phyloP scores from a whole-genome alignment of 2,329 filamentous ascomycete genomes.

The Diplodia sapinea region DNA sequence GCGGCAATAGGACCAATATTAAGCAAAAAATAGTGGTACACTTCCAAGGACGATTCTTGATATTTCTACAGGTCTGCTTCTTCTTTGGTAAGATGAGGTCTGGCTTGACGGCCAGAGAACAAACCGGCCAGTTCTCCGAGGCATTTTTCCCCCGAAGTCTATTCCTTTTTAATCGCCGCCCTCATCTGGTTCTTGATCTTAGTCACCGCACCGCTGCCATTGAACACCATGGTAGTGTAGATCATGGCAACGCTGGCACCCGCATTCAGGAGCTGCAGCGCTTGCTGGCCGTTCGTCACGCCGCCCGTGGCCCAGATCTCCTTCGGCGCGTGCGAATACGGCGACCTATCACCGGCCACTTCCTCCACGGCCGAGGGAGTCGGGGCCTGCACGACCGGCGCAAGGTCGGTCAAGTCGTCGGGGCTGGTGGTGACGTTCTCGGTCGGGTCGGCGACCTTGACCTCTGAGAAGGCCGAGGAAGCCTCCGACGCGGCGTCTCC shows the following conservation, averaged over 20 bases:
- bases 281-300: constrained; percentile 87
- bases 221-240: constrained; percentile 78
- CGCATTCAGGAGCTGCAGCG: constrained; percentile 79
- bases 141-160: background rate
- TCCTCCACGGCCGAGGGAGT: constrained; percentile 37
- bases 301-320: constrained; percentile 93
- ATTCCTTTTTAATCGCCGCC: constrained; percentile 44
- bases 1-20: background rate
- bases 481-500: background rate
- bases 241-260: constrained; percentile 91
- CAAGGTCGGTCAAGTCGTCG: constrained; percentile 42
- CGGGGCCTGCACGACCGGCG: constrained; percentile 38
- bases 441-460: constrained; percentile 25
- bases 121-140: too few relatives aligned
- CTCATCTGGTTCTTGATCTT: constrained; percentile 59
- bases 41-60: background rate
- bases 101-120: too few relatives aligned
- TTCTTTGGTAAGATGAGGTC: too few relatives aligned
- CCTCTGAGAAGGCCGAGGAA: constrained; percentile 6
- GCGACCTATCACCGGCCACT: constrained; percentile 38
- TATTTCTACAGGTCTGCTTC: constrained; percentile 4
- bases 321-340: constrained; percentile 59
- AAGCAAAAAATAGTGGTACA: background rate
- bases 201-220: constrained; percentile 66
- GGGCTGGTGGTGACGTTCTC: constrained; percentile 26